Base-by-base conservation (phyloP, 106 monocot genomes). In the Posidonia australis region DNA sequence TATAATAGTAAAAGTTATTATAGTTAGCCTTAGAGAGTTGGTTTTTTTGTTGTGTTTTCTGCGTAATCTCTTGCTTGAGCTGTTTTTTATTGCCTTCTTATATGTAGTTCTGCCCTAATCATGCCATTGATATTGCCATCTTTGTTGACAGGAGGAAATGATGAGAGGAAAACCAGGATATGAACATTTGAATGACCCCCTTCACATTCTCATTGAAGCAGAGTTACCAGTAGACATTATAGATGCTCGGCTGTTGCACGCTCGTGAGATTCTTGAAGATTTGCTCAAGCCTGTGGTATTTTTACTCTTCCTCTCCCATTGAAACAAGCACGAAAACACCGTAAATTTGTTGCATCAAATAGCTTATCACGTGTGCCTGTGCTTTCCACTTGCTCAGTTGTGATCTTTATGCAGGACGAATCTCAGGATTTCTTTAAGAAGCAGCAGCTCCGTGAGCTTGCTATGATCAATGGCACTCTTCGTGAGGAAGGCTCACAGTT, bases 151-250 rank as follows among this genome's bases (percentile, higher is more conserved):
- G 93, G 93, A 93, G 77, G 93, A 88, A 10, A 83, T 93, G 85
- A 93, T 93, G 93, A 74, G 85, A 66, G 93, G 93, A 46, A 93
- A 93, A 73, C 88, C 88, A 51, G 93, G 93, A 0, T 93, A 88
- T 70, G 93, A 93, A 68, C 93, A 93, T 74, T 62, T 93, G 70
- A 89, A 89, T 60, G 93, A 93, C 28, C 83, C 88, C 29, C 85
- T 93, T 70, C 93, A 93, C 67, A 81, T 93, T 58, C 64, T 93
- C 58, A 85, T 93, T 29, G 93, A 93, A 66, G 93, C 93, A 52
- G 93, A 93, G 68, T 51, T 93, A 36, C 93, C 93, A 6, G 70
- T 74, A 61, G 88, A 93, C 47, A 83, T 89, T 17, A 75, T 93
- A 25, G 85, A 93, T 73, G 60, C 74, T 46, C 93, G 79, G 28